phyloP scores from a whole-genome alignment of 2,329 filamentous ascomycete species.

The Pestalotiopsis sp. region DNA sequence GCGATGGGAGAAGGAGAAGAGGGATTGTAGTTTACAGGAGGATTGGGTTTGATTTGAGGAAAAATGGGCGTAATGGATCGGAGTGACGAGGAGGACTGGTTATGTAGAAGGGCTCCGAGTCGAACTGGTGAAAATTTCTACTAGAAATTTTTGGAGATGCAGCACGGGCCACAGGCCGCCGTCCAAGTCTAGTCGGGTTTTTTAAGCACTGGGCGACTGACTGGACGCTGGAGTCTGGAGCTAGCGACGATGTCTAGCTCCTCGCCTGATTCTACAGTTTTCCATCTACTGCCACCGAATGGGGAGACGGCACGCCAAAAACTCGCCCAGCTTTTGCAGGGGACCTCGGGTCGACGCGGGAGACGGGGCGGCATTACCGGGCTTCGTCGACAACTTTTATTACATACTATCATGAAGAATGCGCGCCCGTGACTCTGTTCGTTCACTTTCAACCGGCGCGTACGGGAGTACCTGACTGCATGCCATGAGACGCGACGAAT shows the following conservation, averaged over 20 bases:
- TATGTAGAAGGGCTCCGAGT: background rate
- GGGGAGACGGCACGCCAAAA: background rate
- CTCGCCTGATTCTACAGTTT: constrained; percentile 4
- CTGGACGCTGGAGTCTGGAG: background rate
- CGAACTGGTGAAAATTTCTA: constrained; percentile 11
- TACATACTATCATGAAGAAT: background rate
- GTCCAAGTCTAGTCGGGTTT: background rate
- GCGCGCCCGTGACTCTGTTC: background rate
- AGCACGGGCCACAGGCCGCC: constrained; percentile 9
- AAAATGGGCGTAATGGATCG: constrained; percentile 18
- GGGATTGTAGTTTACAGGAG: constrained; percentile 29
- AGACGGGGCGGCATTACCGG: background rate
- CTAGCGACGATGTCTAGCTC: background rate
- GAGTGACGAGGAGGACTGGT: constrained; percentile 24
- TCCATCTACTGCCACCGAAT: background rate
- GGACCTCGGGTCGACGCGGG: constrained; percentile 1
- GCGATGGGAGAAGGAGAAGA: constrained; percentile 32
- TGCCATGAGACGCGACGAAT: no score
- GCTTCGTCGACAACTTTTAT: background rate
- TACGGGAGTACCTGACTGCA: background rate
- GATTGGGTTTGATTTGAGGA: constrained; percentile 4
- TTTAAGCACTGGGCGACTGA: background rate
- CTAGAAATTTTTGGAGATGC: constrained; percentile 10
- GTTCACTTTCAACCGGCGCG: background rate
- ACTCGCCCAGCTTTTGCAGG: background rate